phyloP scores from a whole-genome alignment of 192 early-diverging fungal species.

The Umbelopsis sp. region DNA sequence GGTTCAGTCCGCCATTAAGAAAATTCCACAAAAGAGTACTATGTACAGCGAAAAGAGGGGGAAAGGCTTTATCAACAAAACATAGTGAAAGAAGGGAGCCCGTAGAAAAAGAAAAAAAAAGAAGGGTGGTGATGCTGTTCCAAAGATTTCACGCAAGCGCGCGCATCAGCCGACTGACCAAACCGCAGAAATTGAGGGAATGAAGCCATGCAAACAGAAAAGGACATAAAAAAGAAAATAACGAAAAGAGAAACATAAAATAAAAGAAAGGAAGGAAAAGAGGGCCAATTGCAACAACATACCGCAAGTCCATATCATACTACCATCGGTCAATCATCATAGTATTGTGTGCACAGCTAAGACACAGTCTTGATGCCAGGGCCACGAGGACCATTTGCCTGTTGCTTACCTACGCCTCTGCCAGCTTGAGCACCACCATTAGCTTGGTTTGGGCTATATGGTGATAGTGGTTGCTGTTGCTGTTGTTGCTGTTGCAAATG shows the following conservation, averaged over 20 bases:
- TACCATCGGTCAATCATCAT: neutral
- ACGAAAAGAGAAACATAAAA: neutral
- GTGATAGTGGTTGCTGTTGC: neutral
- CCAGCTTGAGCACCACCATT: constrained; percentile 19
- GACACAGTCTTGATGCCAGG: constrained; percentile 13
- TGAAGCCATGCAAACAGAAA: neutral
- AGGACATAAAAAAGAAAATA: constrained; percentile 7
- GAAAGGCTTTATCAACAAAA: constrained; percentile 3
- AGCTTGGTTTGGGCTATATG: neutral
- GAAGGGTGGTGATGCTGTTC: neutral
- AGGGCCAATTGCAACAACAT: neutral
- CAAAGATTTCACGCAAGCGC: neutral
- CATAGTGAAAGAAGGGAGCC: neutral
- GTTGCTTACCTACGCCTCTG: neutral
- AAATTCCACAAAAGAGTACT: constrained; percentile 15
- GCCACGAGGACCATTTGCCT: constrained; percentile 5
- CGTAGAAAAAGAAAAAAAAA: neutral
- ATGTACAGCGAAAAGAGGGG: constrained; percentile 13
- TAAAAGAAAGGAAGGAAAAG: no score
- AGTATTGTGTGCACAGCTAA: neutral
- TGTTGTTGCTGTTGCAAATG: constrained; percentile 1
- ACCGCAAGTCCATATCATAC: neutral
- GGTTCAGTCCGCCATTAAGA: constrained; percentile 4
- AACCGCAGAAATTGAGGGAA: neutral
- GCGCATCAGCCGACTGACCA: neutral